phyloP scores from a whole-genome alignment of 176 grass and related monocot species.

The Zoysia japonica region DNA sequence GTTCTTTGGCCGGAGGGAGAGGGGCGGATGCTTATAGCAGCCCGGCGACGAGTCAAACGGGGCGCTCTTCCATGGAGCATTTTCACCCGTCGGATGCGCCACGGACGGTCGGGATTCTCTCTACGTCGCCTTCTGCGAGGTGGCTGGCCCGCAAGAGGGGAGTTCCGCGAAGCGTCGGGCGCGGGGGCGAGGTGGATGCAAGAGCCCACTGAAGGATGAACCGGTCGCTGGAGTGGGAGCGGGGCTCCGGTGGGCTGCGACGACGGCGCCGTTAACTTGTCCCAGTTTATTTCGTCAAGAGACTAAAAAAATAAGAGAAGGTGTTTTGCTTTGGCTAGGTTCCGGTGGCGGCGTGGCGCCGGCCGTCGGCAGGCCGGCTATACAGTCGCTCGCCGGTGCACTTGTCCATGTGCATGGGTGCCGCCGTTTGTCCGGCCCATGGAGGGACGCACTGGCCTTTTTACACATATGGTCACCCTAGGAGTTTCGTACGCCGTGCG shows the following conservation, averaged over 20 bases:
- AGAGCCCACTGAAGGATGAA: slow-evolving; percentile 3
- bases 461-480: too few species aligned
- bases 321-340: too few species aligned
- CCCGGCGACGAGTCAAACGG: slow-evolving; percentile 46
- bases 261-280: slow-evolving; percentile 24
- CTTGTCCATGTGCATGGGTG: too few species aligned
- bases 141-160: slow-evolving; percentile 17
- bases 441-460: too few species aligned
- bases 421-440: too few species aligned
- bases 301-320: too few species aligned
- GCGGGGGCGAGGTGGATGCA: slow-evolving; percentile 11
- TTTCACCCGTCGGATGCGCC: background rate
- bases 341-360: too few species aligned
- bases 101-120: background rate
- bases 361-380: too few species aligned
- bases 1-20: slow-evolving; percentile 6
- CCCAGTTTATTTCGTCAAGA: background rate
- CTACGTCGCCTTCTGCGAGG: slow-evolving; percentile 35
- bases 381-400: too few species aligned
- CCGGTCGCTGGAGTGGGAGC: slow-evolving; percentile 10
- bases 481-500: too few species aligned
- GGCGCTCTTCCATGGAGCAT: fast-evolving
- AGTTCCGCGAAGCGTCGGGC: slow-evolving; percentile 43
- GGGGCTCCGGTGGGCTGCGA: background rate
- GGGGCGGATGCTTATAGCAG: slow-evolving; percentile 44